These are phyloP conservation scores for Fraxinus anomala DNA, from an alignment of 257 asterid species.

Conservation along the genomic window DNA sequence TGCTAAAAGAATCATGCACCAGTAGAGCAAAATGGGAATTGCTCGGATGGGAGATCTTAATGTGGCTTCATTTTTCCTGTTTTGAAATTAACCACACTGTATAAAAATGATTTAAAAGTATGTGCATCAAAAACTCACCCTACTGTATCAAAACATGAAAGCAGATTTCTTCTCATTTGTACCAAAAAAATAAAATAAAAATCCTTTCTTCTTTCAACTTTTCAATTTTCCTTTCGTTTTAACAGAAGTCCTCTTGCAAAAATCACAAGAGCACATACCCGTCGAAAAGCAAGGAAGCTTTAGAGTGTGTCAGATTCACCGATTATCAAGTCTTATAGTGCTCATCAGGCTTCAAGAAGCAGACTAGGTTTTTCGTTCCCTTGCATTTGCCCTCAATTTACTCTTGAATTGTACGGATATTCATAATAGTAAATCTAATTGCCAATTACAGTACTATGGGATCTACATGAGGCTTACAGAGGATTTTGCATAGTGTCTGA, in stretches of 20 bases:
- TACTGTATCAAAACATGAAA: background rate
- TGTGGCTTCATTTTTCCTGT: background rate
- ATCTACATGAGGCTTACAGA: background rate
- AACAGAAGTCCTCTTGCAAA: background rate
- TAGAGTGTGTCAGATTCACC: background rate
- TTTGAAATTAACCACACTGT: background rate
- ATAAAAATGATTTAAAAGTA: background rate
- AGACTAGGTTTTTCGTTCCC: too few species aligned
- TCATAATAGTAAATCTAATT: too few species aligned
- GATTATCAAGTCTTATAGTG: background rate
- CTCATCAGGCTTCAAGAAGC: background rate
- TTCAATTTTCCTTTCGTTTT: background rate
- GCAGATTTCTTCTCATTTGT: background rate
- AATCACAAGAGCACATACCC: background rate
- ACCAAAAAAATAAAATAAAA: too few species aligned
- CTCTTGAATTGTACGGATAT: too few species aligned
- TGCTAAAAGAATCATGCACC: background rate
- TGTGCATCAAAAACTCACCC: background rate
- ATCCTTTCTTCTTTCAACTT: background rate
- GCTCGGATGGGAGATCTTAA: background rate
- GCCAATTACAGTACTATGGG: background rate
- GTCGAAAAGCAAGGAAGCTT: background rate
- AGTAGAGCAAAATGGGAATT: background rate
- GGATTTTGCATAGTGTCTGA: background rate
- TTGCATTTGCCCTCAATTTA: too few species aligned